Percentiles rank a stretch among this genome's conserved stretches.
Evolutionary conservation across 2,329 filamentous ascomycete genomes (phyloP).

Genomic region (Aureobasidium sp.): DNA sequence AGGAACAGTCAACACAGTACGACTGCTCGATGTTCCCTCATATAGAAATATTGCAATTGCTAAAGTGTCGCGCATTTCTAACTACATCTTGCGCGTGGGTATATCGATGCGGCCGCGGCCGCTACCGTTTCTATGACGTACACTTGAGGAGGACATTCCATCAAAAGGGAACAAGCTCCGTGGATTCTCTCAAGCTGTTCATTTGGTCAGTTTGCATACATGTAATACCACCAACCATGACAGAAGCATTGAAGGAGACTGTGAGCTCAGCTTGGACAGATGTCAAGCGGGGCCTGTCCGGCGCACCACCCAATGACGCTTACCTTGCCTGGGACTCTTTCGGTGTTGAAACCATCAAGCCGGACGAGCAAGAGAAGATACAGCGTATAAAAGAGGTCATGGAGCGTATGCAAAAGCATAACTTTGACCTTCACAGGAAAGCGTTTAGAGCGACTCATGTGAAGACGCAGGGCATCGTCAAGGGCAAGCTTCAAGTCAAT

Average conservation of each 20-base stretch:
- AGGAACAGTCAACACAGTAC: no score
- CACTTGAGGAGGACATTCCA: neutral
- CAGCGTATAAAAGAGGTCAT: constrained; percentile 14
- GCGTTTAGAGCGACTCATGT: constrained; percentile 18
- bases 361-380: constrained; percentile 16
- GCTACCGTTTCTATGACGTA: constrained; percentile 1
- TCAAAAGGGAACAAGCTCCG: neutral
- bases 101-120: neutral
- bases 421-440: constrained; percentile 18
- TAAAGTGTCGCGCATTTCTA: no score
- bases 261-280: constrained; percentile 6
- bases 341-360: constrained; percentile 8
- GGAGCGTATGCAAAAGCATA: constrained; percentile 17
- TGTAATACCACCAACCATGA: neutral
- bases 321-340: constrained; percentile 16
- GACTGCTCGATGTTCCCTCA: no score
- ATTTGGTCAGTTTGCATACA: neutral
- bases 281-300: constrained; percentile 17
- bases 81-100: neutral
- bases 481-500: constrained; percentile 18
- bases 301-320: constrained; percentile 20
- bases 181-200: neutral
- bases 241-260: constrained; percentile 8
- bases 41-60: no score
- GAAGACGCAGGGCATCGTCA: constrained; percentile 20